These are phyloP conservation scores for Centella asiatica DNA, from an alignment of 129 eudicot genomes.

Conservation along the genomic window DNA sequence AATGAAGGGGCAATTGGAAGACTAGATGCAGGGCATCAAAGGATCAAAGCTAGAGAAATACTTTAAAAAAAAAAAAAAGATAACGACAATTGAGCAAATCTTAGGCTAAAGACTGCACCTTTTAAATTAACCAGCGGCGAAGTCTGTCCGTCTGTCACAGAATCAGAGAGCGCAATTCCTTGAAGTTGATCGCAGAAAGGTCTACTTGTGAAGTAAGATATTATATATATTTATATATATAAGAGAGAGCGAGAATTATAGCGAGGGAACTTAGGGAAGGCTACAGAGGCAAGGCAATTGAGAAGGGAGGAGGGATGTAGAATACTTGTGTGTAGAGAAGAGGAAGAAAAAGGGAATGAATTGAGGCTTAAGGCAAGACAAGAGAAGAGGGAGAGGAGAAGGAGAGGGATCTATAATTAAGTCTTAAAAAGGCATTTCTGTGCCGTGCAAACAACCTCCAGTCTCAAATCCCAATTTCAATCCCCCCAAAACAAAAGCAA, in stretches of 20 bases:
- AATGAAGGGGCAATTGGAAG: neutral
- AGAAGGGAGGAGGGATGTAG: constrained; percentile 10
- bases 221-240: no score
- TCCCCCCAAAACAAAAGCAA: no score
- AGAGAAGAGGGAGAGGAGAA: constrained; percentile 45
- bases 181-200: no score
- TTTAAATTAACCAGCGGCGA: no score
- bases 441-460: constrained; percentile 88
- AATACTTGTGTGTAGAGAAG: neutral
- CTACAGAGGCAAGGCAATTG: no score
- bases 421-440: constrained; percentile 36
- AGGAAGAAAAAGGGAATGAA: neutral
- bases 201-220: no score
- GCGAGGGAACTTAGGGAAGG: no score
- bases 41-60: constrained; percentile 10
- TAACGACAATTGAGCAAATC: neutral
- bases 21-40: no score
- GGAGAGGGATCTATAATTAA: constrained; percentile 32
- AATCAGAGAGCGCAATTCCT: neutral
- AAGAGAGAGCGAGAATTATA: no score
- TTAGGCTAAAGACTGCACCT: constrained; percentile 20
- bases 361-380: constrained; percentile 62
- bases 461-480: no score
- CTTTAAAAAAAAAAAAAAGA: no score
- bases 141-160: no score